Conservation (phyloP, 2,329 filamentous ascomycete species). For the Cordyceps cateniannulata region DNA sequence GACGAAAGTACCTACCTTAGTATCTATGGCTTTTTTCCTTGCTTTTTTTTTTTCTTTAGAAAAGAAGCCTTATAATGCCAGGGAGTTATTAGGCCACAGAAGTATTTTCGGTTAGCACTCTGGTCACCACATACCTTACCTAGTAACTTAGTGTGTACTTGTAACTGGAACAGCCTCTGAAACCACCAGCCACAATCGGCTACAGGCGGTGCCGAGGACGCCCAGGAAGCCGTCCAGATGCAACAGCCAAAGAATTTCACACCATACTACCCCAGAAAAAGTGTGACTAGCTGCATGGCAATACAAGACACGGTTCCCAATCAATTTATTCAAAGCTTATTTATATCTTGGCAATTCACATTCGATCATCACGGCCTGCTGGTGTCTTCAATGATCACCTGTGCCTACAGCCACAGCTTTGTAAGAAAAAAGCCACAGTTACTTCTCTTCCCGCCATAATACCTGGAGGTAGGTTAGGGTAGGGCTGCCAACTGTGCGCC, state of each 20-base stretch:
- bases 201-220: not conserved
- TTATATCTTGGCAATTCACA: not conserved
- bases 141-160: no score
- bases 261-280: not conserved
- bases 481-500: no score
- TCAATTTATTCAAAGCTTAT: not conserved
- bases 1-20: no score
- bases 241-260: not conserved
- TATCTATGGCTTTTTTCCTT: not conserved
- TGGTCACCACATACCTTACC: no score
- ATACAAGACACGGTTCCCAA: not conserved
- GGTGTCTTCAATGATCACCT: not conserved
- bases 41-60: not conserved
- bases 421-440: no score
- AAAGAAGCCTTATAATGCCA: not conserved
- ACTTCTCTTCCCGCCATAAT: no score
- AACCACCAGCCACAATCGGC: not conserved
- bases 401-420: not conserved
- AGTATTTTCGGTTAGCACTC: not conserved
- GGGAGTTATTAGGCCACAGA: not conserved
- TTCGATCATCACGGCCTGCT: not conserved
- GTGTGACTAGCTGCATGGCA: not conserved
- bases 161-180: not conserved
- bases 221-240: not conserved
- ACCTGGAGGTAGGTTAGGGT: no score